Base-by-base conservation (phyloP, 805 yeast species). In the Nematodospora valgi region DNA sequence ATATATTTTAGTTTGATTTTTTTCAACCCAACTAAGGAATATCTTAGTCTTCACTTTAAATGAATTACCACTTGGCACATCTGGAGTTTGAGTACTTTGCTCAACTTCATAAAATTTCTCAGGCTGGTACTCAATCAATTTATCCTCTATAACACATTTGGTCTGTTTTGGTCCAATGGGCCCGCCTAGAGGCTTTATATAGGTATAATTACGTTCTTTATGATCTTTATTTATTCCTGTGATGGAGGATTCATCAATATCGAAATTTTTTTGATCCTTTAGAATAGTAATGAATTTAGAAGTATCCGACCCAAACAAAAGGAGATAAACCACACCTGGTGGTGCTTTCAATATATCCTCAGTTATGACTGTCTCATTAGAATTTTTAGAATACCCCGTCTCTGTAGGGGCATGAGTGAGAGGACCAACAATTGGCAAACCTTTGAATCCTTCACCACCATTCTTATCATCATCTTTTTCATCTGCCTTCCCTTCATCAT, bases 161-260 rank as follows among this genome's bases (percentile, higher is more conserved):
- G 94, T 83, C 46, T 82, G 83, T 46, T 81, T 82, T 5, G 93
- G 93, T 0, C 91, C 93, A 37, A 85, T 77, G 0, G 86, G 72
- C 2, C 76, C 80, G 32, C 71, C 65, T 27, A 84, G 59, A 2
- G 91, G 89, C 46, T 83, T 80, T 1, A 65, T 66, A 49, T 81
- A 84, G 0, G 68, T 54, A 44, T 76, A 84, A 6, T 60, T 58
- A 47, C 94, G 64, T 37, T 62, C 60, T 20, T 50, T 50, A 2
- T 43, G 39, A 52, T 47, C 34, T n/a, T 34, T 58, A 49, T 16
- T 40, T 27, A 49, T 36, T 47, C 50, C 44, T 34, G 56, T 37
- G 61, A 73, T 43, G 47, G 59, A 26, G 5, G 75, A 61, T 2
- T 71, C 69, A 0, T 80, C 67, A 5, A 84, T 63, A 27, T 80